Percentiles rank a stretch among this genome's conserved stretches.
Conservation (phyloP, 2,329 filamentous ascomycete species). For the Curvularia eragrostidis region DNA sequence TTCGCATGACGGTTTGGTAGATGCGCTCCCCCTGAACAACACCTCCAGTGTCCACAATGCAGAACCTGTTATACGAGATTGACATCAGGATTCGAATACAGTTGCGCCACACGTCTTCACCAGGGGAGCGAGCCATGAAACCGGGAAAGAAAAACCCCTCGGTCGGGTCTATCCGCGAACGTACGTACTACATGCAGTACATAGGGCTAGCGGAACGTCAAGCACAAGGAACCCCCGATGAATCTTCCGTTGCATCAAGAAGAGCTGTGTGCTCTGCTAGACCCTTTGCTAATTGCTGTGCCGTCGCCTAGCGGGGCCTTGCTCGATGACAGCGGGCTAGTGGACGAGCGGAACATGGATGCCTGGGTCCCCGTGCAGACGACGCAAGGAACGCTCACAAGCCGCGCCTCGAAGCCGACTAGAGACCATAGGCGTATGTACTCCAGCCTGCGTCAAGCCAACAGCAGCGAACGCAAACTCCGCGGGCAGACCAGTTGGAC, state of each 20-base stretch:
- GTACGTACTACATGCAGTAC: background rate
- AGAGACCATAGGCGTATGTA: background rate
- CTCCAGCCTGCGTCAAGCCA: background rate
- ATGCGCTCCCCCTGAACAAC: background rate
- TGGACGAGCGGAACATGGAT: slow-evolving; percentile 8
- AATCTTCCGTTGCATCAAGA: background rate
- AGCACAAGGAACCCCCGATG: background rate
- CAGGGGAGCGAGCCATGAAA: background rate
- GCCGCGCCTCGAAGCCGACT: background rate
- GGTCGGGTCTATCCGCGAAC: background rate
- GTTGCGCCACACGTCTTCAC: background rate
- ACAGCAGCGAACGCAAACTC: background rate
- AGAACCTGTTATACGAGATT: background rate
- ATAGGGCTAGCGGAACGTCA: background rate
- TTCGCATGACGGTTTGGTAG: background rate
- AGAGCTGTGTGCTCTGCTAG: background rate
- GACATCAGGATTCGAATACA: background rate
- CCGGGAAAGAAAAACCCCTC: background rate
- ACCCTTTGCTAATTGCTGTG: background rate
- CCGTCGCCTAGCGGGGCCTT: background rate
- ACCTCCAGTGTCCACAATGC: background rate
- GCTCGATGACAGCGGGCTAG: slow-evolving; percentile 4
- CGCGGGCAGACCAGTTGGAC: background rate
- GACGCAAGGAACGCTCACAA: slow-evolving; percentile 9
- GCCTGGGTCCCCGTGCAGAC: slow-evolving; percentile 6